phyloP scores from a whole-genome alignment of 1,139 yeast genomes.

The Candida smagusa region DNA sequence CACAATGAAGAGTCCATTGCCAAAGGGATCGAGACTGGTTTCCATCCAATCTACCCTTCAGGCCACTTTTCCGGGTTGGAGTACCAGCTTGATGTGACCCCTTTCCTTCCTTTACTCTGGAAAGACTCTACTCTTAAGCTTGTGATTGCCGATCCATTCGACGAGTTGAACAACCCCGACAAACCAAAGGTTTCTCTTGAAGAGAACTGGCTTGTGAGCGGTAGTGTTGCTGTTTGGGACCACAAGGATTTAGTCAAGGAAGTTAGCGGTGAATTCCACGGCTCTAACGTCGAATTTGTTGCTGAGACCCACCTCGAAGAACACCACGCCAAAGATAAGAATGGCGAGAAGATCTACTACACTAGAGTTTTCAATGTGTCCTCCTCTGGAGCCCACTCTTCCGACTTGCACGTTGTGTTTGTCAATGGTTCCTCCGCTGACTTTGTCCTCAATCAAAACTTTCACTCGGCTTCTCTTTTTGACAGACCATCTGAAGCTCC shows the following conservation, averaged over 20 bases:
- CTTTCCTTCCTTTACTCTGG: constrained; percentile 30
- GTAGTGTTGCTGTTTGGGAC: constrained; percentile 5
- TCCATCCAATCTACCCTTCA: constrained; percentile 23
- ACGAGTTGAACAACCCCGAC: constrained; percentile 1
- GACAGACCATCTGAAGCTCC: too few species aligned
- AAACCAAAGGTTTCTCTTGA: not conserved
- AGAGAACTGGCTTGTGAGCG: constrained; percentile 5
- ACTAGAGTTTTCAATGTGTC: not conserved
- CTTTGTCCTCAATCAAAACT: too few species aligned
- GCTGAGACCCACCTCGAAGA: too few species aligned
- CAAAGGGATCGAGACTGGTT: constrained; percentile 9
- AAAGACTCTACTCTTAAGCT: constrained; percentile 16
- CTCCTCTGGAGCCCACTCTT: constrained; percentile 1
- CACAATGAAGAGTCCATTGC: constrained; percentile 20
- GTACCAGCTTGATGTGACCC: constrained; percentile 25
- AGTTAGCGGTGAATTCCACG: not conserved
- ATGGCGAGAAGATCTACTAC: too few species aligned
- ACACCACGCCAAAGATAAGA: too few species aligned
- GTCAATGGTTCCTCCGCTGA: not conserved
- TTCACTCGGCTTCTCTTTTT: too few species aligned
- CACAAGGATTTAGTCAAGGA: constrained; percentile 1
- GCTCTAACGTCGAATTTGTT: too few species aligned
- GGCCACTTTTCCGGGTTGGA: constrained; percentile 24
- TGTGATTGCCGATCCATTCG: constrained; percentile 21
- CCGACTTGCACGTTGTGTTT: constrained; percentile 1